These are phyloP conservation scores for Yarrowia sp. DNA, from an alignment of 805 yeast species.

Conservation along the genomic window DNA sequence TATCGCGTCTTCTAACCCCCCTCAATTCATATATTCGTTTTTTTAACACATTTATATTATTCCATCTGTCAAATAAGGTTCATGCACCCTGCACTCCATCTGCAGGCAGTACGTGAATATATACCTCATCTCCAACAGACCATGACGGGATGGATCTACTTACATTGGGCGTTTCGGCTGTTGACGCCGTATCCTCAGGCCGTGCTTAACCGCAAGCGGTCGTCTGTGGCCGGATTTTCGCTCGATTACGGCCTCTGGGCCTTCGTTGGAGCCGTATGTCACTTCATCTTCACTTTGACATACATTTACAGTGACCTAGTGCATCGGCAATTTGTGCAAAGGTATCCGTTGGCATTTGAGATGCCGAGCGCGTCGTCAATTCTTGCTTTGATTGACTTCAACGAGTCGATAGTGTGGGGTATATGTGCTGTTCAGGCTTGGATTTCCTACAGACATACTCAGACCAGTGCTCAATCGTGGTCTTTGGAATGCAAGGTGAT, in stretches of 20 bases:
- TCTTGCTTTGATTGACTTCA: neutral
- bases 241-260: slow-evolving; percentile 22
- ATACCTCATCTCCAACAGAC: neutral
- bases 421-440: neutral
- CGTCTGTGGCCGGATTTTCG: slow-evolving; percentile 24
- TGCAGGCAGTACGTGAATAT: neutral
- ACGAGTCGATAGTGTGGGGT: neutral
- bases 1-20: too few relatives aligned
- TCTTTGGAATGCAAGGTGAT: slow-evolving; percentile 15
- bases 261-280: neutral
- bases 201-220: neutral
- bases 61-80: neutral
- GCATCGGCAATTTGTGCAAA: neutral
- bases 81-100: neutral
- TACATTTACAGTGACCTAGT: neutral
- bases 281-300: neutral
- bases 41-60: too few relatives aligned
- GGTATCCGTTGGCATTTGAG: slow-evolving; percentile 1
- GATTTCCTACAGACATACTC: neutral
- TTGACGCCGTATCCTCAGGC: slow-evolving; percentile 17
- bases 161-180: neutral
- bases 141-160: slow-evolving; percentile 4
- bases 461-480: slow-evolving; percentile 18
- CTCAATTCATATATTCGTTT: too few relatives aligned
- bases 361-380: neutral